Evolutionary conservation across 2,329 filamentous ascomycete genomes (phyloP).

Genomic region (Dothistroma septosporum): DNA sequence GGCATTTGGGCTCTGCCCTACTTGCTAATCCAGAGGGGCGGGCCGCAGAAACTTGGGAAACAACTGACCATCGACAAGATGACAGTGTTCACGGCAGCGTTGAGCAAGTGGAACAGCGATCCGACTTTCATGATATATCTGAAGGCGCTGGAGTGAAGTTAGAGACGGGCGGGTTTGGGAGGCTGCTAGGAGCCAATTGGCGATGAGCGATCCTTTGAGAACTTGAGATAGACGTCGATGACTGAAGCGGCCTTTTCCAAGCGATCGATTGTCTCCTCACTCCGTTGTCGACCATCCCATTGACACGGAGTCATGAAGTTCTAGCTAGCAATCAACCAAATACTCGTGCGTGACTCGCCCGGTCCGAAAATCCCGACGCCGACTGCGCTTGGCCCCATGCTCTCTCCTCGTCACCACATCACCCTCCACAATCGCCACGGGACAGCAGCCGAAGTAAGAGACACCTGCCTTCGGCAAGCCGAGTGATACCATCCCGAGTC

Average conservation of each 20-base stretch:
- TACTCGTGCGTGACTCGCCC: background rate
- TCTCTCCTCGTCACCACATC: background rate
- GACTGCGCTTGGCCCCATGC: background rate
- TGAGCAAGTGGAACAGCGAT: background rate
- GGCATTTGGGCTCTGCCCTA: background rate
- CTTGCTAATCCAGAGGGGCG: background rate
- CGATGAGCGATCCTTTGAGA: background rate
- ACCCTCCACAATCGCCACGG: no score
- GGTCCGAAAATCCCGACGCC: background rate
- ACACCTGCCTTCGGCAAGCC: background rate
- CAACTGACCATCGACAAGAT: background rate
- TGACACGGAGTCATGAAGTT: background rate
- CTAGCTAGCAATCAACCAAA: background rate
- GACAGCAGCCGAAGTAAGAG: background rate
- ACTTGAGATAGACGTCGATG: no score
- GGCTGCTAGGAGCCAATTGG: background rate
- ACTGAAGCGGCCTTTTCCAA: no score
- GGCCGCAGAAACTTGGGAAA: background rate
- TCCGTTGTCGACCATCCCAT: background rate
- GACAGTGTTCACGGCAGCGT: background rate
- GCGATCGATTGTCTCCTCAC: no score
- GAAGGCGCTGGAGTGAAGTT: background rate
- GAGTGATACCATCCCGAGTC: background rate
- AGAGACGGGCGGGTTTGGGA: no score
- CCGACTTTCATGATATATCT: background rate